A percentile compares a stretch with the other conserved stretches of the same genome.
phyloP scores from a whole-genome alignment of 176 grass and related monocot genomes.

The Thinopyrum elongatum region DNA sequence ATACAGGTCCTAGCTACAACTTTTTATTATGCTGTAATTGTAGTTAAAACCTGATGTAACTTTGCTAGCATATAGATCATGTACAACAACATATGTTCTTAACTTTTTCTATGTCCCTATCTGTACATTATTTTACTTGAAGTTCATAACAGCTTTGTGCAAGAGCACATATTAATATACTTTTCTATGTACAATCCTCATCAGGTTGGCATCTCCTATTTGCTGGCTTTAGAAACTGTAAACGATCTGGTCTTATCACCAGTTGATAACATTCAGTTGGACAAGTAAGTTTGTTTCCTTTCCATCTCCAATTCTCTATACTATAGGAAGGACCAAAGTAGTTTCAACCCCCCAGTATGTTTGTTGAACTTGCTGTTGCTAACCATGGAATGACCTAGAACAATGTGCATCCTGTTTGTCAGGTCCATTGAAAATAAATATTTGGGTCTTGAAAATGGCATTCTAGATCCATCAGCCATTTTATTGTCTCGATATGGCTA shows the following conservation, averaged over 20 bases:
- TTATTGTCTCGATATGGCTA: slow-evolving; percentile 78
- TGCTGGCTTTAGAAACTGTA: slow-evolving; percentile 84
- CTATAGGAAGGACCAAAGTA: not conserved
- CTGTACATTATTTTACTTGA: slow-evolving; percentile 5
- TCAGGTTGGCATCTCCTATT: slow-evolving; percentile 96
- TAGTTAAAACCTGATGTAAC: not conserved
- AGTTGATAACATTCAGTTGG: slow-evolving; percentile 85
- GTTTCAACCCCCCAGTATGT: not conserved
- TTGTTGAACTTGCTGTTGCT: slow-evolving; percentile 13
- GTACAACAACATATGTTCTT: not conserved
- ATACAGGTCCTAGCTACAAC: not conserved
- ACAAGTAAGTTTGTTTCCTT: slow-evolving; percentile 57
- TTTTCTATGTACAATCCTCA: slow-evolving; percentile 17
- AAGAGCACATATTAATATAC: not conserved
- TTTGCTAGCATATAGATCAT: not conserved
- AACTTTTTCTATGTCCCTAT: not conserved
- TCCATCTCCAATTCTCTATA: not conserved
- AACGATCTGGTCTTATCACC: slow-evolving; percentile 58
- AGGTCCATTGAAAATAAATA: slow-evolving; percentile 94
- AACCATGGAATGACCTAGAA: not conserved
- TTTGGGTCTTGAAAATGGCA: slow-evolving; percentile 87
- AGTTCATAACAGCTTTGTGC: not conserved
- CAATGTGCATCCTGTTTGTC: slow-evolving; percentile 15
- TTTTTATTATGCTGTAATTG: not conserved
- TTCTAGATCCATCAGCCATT: slow-evolving; percentile 93